Base-by-base conservation (phyloP, 2,329 filamentous ascomycete species). In the Epichloe elymi region DNA sequence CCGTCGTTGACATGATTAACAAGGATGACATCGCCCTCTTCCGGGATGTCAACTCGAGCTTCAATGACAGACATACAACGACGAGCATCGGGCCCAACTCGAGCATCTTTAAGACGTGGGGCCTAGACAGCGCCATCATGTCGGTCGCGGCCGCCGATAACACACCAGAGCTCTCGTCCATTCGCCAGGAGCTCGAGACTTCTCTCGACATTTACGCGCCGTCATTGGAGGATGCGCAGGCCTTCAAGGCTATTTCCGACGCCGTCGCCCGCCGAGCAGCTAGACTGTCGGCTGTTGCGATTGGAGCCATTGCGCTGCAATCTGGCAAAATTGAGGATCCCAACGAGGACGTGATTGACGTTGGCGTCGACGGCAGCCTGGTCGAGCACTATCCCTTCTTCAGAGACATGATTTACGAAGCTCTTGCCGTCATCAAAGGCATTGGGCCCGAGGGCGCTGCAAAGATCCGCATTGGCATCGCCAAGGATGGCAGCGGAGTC, bases 381-480 rank as follows among this genome's bases (percentile, higher is more conserved):
- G 89, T 97, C 2, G 93, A 97, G 68, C 93, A 95, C 70, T 97
- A 97, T 67, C 93, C 93, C 8, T 83, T 83, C 62, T 98, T 96
- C 70, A 83, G 93, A 57, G 83, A 86, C 51, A 86, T 93, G 73
- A 85, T 97, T 55, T 80, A 90, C 55, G 86, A 95, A 63, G 87
- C 87, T 6, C 74, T 97, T 53, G 73, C 82, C 47, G 81, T 80
- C 51, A 81, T 95, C 49, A 78, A 88, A 15, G 81, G 85, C 54
- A 86, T 97, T 60, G 91, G 91, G 4, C 70, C 74, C 44, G 73
- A 78, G 52, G 89, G 90, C 11, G 89, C 94, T 57, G 85, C 86
- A 70, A 86, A 83, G 69, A 86, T 98, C 57, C 79, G 88, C 52
- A 96, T 98, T 61, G 93, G 91, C 20, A 93, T 97, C 62, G 93